These are phyloP conservation scores for Inonotus hispidus DNA, from an alignment of 1,284 basidiomycete species.

Conservation along the genomic window DNA sequence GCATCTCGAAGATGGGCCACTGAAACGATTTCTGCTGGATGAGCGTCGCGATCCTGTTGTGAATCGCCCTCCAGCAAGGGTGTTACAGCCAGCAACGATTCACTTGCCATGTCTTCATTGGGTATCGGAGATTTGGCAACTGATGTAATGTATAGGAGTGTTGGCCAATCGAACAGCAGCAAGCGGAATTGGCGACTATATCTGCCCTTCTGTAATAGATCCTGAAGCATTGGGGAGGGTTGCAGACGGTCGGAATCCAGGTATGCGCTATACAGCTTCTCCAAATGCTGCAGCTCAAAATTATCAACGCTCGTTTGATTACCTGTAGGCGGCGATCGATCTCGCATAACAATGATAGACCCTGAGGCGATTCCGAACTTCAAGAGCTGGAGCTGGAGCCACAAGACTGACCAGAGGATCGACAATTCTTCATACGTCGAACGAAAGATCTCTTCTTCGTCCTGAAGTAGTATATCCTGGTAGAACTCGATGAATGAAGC, in stretches of 20 bases:
- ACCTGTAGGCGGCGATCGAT: slow-evolving; percentile 26
- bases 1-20: slow-evolving; percentile 54
- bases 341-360: slow-evolving; percentile 47
- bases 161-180: slow-evolving; percentile 64
- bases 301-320: slow-evolving; percentile 35
- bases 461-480: slow-evolving; percentile 36
- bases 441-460: slow-evolving; percentile 38
- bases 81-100: slow-evolving; percentile 42
- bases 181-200: slow-evolving; percentile 33
- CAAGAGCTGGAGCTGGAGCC: slow-evolving; percentile 62
- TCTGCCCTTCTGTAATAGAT: slow-evolving; percentile 47
- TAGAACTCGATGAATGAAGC: slow-evolving; percentile 52
- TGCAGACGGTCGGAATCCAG: slow-evolving; percentile 37
- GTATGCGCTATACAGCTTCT: slow-evolving; percentile 47
- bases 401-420: slow-evolving; percentile 50
- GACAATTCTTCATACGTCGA: slow-evolving; percentile 65
- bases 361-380: slow-evolving; percentile 60
- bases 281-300: slow-evolving; percentile 54
- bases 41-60: slow-evolving; percentile 29
- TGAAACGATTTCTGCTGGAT: slow-evolving; percentile 54
- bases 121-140: slow-evolving; percentile 45
- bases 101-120: slow-evolving; percentile 29
- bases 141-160: slow-evolving; percentile 54
- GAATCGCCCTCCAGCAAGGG: slow-evolving; percentile 21
- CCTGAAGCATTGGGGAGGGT: slow-evolving; percentile 42